phyloP scores from a whole-genome alignment of 2,329 filamentous ascomycete genomes.

The Fusarium sp. region DNA sequence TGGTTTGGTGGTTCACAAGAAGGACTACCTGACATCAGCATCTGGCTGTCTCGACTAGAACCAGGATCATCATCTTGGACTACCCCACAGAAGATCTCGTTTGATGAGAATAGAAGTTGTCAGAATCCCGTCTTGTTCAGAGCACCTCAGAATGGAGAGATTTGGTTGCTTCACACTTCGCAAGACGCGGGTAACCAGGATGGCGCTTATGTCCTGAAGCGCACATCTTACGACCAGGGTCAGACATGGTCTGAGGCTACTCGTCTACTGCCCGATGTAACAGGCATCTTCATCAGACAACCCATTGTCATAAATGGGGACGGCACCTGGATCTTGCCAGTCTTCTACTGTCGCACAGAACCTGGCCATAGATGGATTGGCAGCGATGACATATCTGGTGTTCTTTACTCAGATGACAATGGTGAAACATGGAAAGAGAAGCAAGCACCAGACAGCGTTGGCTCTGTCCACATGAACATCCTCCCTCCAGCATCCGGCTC shows the following conservation, averaged over 20 bases:
- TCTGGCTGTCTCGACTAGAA: constrained; percentile 50
- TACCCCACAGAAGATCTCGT: constrained; percentile 47
- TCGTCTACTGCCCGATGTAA: constrained; percentile 44
- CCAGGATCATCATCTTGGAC: constrained; percentile 45
- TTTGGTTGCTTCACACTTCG: constrained; percentile 56
- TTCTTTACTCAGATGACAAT: constrained; percentile 48
- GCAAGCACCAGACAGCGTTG: constrained; percentile 47
- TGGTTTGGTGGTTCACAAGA: constrained; percentile 58
- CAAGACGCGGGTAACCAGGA: constrained; percentile 56
- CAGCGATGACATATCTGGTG: constrained; percentile 52
- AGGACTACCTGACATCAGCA: constrained; percentile 54
- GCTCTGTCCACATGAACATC: constrained; percentile 56
- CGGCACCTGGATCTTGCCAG: constrained; percentile 52
- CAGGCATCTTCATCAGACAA: constrained; percentile 53
- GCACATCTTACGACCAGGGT: constrained; percentile 48
- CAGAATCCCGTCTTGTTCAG: constrained; percentile 55
- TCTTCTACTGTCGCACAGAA: constrained; percentile 53
- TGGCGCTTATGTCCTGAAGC: constrained; percentile 49
- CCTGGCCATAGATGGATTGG: constrained; percentile 54
- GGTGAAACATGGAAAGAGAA: constrained; percentile 52
- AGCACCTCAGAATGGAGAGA: constrained; percentile 43
- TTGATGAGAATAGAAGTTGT: constrained; percentile 51
- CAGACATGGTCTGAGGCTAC: constrained; percentile 47
- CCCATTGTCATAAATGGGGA: constrained; percentile 49
- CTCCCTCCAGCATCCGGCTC: constrained; percentile 37